phyloP scores from a whole-genome alignment of 768 basidiomycete genomes.

The Rhizopogon vinicolor region DNA sequence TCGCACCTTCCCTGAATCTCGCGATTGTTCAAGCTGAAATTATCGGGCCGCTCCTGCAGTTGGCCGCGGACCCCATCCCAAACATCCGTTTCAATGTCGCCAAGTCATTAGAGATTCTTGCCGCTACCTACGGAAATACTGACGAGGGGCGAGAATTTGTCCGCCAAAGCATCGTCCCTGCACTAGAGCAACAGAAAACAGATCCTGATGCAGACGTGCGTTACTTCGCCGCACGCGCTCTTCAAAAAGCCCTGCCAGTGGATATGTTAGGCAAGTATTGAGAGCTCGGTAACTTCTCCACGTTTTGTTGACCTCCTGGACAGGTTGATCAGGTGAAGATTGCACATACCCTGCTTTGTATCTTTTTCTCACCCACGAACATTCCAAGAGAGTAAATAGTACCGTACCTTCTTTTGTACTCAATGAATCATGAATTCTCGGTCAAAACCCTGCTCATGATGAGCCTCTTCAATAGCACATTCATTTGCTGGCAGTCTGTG shows the following conservation, averaged over 20 bases:
- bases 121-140: conserved; percentile 56
- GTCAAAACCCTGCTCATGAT: background rate
- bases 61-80: conserved; percentile 89
- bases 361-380: conserved; percentile 15
- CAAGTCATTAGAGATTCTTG: conserved; percentile 89
- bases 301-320: conserved; percentile 1
- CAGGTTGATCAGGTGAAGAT: conserved; percentile 17
- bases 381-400: conserved; percentile 25
- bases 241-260: conserved; percentile 48
- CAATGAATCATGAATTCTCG: conserved; percentile 14
- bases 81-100: conserved; percentile 99
- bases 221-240: conserved; percentile 83
- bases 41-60: conserved; percentile 74
- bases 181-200: conserved; percentile 78
- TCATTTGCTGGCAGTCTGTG: too few species aligned
- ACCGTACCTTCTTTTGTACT: conserved; percentile 25
- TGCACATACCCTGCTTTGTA: conserved; percentile 26
- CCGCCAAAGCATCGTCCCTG: conserved; percentile 71
- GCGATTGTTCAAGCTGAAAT: conserved; percentile 83
- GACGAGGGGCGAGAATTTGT: conserved; percentile 75
- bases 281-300: background rate
- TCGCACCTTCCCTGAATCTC: conserved; percentile 82
- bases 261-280: conserved; percentile 33
- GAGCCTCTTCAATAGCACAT: too few species aligned
- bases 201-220: conserved; percentile 96